Evolutionary conservation across 1,284 basidiomycete species (phyloP).

Genomic region (Ceratobasidium sp.): DNA sequence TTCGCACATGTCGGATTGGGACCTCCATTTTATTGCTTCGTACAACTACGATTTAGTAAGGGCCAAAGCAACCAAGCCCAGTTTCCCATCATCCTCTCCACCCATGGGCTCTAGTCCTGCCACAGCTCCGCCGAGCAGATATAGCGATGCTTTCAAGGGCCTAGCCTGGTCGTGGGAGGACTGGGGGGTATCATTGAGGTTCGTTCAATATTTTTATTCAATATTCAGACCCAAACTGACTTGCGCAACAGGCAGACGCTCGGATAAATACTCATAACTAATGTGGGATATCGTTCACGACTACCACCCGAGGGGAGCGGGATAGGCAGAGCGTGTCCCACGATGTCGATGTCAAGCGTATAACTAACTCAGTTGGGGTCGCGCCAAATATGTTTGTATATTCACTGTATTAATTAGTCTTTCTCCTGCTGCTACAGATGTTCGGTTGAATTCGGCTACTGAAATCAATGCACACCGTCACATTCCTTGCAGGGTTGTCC

Average conservation of each 20-base stretch:
- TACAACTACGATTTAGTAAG: conserved; percentile 5
- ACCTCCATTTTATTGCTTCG: conserved; percentile 15
- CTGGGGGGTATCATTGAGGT: conserved; percentile 36
- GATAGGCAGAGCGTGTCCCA: not conserved
- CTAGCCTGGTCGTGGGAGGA: conserved; percentile 35
- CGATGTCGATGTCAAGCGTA: not conserved
- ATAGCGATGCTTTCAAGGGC: conserved; percentile 3
- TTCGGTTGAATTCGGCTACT: too few species aligned
- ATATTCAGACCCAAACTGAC: not conserved
- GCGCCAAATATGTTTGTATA: not conserved
- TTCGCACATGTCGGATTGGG: not conserved
- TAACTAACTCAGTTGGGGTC: not conserved
- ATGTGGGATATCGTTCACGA: too few species aligned
- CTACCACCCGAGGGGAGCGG: not conserved
- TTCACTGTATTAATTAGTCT: not conserved
- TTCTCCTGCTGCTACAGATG: not conserved
- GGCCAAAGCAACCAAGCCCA: not conserved
- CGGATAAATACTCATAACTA: not conserved
- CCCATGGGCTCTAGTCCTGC: too few species aligned
- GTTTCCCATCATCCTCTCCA: not conserved
- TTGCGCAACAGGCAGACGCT: conserved; percentile 19
- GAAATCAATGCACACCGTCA: too few species aligned
- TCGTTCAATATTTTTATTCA: not conserved
- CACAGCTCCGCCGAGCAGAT: too few species aligned
- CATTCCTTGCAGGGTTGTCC: too few species aligned